Conservation (phyloP, 139 green algal genomes). For the Auxenochlorella protothecoides region DNA sequence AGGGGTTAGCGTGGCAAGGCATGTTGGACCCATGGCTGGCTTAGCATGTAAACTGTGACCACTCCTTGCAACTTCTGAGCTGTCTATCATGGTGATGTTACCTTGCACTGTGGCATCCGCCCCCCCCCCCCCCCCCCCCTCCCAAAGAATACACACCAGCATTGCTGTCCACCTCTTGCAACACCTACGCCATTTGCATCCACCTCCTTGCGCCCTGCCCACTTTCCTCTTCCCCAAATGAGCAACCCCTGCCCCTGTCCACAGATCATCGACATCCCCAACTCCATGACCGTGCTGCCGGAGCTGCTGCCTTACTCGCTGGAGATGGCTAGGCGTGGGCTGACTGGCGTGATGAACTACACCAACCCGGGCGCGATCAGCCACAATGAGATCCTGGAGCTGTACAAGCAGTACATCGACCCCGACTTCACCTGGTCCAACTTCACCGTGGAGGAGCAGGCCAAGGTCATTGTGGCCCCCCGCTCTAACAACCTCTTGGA, state of each 20-base stretch:
- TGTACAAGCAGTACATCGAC: constrained; percentile 95
- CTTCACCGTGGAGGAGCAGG: constrained; percentile 92
- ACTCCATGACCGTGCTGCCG: constrained; percentile 95
- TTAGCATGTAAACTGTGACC: too few species aligned
- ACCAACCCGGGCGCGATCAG: constrained; percentile 93
- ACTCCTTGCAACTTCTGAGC: neutral
- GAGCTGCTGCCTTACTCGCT: constrained; percentile 87
- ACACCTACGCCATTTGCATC: too few species aligned
- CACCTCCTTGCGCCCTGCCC: too few species aligned
- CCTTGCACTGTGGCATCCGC: neutral
- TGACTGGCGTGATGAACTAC: constrained; percentile 97
- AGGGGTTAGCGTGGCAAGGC: too few species aligned
- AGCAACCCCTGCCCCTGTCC: neutral
- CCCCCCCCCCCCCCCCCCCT: neutral
- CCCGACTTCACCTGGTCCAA: constrained; percentile 88
- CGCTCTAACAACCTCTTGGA: constrained; percentile 96
- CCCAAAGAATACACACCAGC: too few species aligned
- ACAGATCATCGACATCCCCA: constrained; percentile 83
- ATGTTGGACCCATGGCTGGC: too few species aligned
- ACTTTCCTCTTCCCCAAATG: neutral
- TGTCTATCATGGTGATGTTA: neutral
- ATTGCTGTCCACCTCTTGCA: too few species aligned
- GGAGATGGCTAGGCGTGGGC: constrained; percentile 79
- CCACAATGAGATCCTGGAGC: constrained; percentile 93
- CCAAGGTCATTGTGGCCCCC: constrained; percentile 91